These are phyloP conservation scores for Trichoderma cornu-damae DNA, from an alignment of 2,329 filamentous ascomycete genomes.

Conservation along the genomic window DNA sequence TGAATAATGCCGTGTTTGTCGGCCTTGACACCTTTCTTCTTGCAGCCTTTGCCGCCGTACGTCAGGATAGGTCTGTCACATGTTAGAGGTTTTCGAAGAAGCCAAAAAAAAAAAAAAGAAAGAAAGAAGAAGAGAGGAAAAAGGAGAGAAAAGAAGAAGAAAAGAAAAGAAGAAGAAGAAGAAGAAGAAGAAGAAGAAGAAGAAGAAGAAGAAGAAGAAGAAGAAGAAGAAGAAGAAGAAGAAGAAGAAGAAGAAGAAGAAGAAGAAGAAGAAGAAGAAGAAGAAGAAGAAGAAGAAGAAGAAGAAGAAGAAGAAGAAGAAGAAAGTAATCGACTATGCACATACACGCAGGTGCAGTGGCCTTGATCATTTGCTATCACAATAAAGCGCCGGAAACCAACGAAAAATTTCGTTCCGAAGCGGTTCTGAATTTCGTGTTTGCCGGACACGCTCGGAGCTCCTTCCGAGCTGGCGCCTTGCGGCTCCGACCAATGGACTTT, in stretches of 20 bases:
- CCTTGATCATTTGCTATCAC: slow-evolving; percentile 48
- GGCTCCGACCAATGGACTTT: slow-evolving; percentile 54
- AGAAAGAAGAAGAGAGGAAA: not conserved
- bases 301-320: too few species aligned
- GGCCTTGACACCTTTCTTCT: slow-evolving; percentile 49
- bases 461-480: slow-evolving; percentile 34
- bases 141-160: too few species aligned
- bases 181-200: too few species aligned
- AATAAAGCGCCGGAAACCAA: slow-evolving; percentile 51
- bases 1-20: slow-evolving; percentile 51
- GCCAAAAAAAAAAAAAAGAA: not conserved
- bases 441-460: slow-evolving; percentile 31
- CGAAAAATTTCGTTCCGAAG: slow-evolving; percentile 39
- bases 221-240: not conserved
- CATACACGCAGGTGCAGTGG: slow-evolving; percentile 53
- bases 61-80: slow-evolving; percentile 48
- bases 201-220: too few species aligned
- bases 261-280: too few species aligned
- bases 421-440: slow-evolving; percentile 33
- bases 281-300: not conserved
- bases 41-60: slow-evolving; percentile 49
- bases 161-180: not conserved
- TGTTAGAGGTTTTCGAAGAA: too few species aligned
- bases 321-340: not conserved
- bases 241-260: too few species aligned